Conservation (phyloP, 805 yeast species). For the Saturnispora mendoncae region DNA sequence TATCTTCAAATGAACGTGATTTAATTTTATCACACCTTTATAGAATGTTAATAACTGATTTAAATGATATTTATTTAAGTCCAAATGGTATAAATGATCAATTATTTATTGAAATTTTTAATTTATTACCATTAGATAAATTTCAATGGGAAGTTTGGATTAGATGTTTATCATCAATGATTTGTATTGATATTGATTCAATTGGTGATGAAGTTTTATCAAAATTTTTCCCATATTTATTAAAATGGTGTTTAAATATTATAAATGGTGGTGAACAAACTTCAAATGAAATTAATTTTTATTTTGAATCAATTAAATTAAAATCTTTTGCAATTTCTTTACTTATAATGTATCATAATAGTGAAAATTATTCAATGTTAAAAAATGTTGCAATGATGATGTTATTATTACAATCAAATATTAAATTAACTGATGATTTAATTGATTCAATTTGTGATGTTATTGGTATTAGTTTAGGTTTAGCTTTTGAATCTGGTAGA, state of each 20-base stretch:
- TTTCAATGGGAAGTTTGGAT: constrained; percentile 30
- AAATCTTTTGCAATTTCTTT: constrained; percentile 24
- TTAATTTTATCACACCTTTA: constrained; percentile 42
- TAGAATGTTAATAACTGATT: constrained; percentile 33
- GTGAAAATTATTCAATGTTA: constrained; percentile 43
- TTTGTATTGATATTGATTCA: constrained; percentile 44
- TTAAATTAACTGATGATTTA: constrained; percentile 30
- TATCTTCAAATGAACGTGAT: constrained; percentile 40
- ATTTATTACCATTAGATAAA: constrained; percentile 26
- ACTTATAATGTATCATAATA: constrained; percentile 38
- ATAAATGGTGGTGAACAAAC: constrained; percentile 1
- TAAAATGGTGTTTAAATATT: constrained; percentile 10
- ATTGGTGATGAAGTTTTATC: constrained; percentile 31
- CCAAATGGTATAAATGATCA: constrained; percentile 14
- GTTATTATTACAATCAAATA: constrained; percentile 34
- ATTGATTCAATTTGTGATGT: constrained; percentile 38
- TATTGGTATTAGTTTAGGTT: constrained; percentile 35
- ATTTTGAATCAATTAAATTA: constrained; percentile 7
- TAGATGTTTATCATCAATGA: constrained; percentile 35
- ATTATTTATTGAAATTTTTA: constrained; percentile 7
- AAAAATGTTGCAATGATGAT: constrained; percentile 35
- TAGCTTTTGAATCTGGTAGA: constrained; percentile 33
- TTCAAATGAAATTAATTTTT: not conserved
- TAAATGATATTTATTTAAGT: constrained; percentile 24
- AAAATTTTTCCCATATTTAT: constrained; percentile 24